Conservation (phyloP, 768 basidiomycete species). For the Pisolithus microcarpus region DNA sequence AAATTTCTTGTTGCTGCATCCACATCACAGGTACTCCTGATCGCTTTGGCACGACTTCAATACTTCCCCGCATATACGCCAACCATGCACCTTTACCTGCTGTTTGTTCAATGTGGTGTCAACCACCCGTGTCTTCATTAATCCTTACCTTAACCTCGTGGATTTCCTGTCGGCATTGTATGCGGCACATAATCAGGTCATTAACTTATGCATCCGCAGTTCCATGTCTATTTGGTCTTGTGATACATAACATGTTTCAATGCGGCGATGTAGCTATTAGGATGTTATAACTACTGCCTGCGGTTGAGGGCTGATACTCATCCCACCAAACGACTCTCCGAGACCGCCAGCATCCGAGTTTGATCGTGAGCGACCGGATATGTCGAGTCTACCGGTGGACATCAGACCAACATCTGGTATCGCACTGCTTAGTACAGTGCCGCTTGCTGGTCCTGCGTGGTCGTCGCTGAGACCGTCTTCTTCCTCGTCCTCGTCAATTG, state of each 20-base stretch:
- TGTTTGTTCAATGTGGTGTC: too few relatives aligned
- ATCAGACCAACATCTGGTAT: neutral
- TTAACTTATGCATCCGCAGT: neutral
- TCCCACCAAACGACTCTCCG: constrained; percentile 63
- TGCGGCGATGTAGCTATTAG: constrained; percentile 1
- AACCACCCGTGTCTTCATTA: too few relatives aligned
- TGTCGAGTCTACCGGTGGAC: constrained; percentile 13
- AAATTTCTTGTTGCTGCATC: too few relatives aligned
- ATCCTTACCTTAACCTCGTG: too few relatives aligned
- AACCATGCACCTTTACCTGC: too few relatives aligned
- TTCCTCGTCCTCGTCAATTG: constrained; percentile 59
- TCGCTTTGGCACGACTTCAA: too few relatives aligned
- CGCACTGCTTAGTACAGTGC: neutral
- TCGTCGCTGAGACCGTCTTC: constrained; percentile 35
- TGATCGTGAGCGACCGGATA: constrained; percentile 16
- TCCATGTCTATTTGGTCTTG: neutral
- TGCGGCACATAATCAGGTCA: neutral
- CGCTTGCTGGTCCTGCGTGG: constrained; percentile 5
- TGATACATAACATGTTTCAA: too few relatives aligned
- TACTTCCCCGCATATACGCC: too few relatives aligned
- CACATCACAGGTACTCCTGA: too few relatives aligned
- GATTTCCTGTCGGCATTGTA: too few relatives aligned
- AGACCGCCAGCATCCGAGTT: constrained; percentile 42
- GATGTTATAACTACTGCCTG: constrained; percentile 10
- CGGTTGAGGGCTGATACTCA: constrained; percentile 76